Percentiles rank a stretch among this genome's conserved stretches.
phyloP scores from a whole-genome alignment of 2,329 filamentous ascomycete genomes.

The Beauveria medogensis region DNA sequence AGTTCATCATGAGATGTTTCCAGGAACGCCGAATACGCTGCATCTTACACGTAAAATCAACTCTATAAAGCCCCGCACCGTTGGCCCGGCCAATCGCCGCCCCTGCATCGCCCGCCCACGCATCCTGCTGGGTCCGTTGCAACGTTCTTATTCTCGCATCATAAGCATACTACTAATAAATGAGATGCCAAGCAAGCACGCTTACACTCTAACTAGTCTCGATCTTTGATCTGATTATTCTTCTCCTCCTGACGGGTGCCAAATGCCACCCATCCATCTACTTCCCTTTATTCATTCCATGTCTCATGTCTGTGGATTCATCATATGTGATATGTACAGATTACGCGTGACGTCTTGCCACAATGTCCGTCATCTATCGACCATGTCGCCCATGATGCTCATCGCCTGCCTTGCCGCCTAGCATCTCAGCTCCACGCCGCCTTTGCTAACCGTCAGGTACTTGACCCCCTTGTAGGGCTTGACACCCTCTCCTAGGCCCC shows the following conservation, averaged over 20 bases:
- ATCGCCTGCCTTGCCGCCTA: conserved; percentile 17
- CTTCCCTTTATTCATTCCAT: neutral
- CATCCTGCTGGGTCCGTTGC: conserved; percentile 1
- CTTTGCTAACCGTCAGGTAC: conserved; percentile 72
- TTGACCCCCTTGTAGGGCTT: conserved; percentile 98
- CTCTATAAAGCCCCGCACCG: neutral
- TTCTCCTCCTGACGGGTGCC: neutral
- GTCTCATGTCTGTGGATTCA: neutral
- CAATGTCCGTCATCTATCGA: neutral
- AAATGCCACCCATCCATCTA: neutral
- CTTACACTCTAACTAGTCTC: neutral
- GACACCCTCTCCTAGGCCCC: conserved; percentile 76
- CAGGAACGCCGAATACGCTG: neutral
- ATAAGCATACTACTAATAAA: conserved; percentile 11
- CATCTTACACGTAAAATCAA: neutral
- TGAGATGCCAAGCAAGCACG: conserved; percentile 7
- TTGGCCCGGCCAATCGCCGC: neutral
- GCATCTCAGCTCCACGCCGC: conserved; percentile 56
- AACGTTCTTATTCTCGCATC: conserved; percentile 7
- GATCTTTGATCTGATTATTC: neutral
- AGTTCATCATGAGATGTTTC: too few species aligned
- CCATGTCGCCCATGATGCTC: neutral
- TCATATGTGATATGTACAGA: neutral
- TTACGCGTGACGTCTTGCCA: neutral
- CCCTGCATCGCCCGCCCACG: neutral